phyloP scores from a whole-genome alignment of 768 basidiomycete genomes.

The Pulveroboletus sp. region DNA sequence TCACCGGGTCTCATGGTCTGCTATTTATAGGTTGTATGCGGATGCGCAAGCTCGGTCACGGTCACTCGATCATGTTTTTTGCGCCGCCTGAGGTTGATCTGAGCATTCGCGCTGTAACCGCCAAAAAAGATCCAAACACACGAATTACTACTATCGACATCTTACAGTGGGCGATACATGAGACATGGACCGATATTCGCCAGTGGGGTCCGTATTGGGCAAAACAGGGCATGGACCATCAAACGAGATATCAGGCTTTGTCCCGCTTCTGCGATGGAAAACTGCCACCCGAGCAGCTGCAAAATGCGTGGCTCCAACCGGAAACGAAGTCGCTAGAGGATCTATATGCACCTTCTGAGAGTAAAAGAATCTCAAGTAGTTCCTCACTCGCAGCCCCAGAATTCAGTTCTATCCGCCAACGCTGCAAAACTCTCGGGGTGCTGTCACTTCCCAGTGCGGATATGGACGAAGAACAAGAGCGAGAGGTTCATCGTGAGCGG shows the following conservation, averaged over 20 bases:
- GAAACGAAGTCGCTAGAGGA: slow-evolving; percentile 36
- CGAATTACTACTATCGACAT: slow-evolving; percentile 26
- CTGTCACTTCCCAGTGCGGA: slow-evolving; percentile 7
- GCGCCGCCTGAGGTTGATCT: slow-evolving; percentile 39
- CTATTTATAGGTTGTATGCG: slow-evolving; percentile 44
- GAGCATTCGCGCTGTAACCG: slow-evolving; percentile 29
- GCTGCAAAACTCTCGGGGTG: slow-evolving; percentile 10
- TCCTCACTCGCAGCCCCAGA: not conserved
- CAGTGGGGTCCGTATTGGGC: slow-evolving; percentile 39
- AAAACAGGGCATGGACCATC: slow-evolving; percentile 30
- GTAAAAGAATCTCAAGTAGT: not conserved
- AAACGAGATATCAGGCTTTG: slow-evolving; percentile 10
- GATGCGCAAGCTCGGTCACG: slow-evolving; percentile 44
- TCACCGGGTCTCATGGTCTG: not conserved
- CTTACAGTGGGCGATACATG: slow-evolving; percentile 41
- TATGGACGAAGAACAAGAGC: slow-evolving; percentile 45
- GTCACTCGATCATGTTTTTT: slow-evolving; percentile 45
- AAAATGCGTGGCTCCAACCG: slow-evolving; percentile 33
- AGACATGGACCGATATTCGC: slow-evolving; percentile 41
- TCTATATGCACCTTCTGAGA: slow-evolving; percentile 25
- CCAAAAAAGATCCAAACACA: slow-evolving; percentile 2
- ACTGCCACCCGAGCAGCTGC: not conserved
- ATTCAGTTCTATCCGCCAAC: slow-evolving; percentile 5
- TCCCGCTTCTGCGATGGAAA: not conserved
- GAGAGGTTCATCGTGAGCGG: slow-evolving; percentile 2